Evolutionary conservation across 352 stramenopile genomes (phyloP), one percentile per base, ranked within the genome.

Genomic region (Phytophthora macrochlamydospora): DNA sequence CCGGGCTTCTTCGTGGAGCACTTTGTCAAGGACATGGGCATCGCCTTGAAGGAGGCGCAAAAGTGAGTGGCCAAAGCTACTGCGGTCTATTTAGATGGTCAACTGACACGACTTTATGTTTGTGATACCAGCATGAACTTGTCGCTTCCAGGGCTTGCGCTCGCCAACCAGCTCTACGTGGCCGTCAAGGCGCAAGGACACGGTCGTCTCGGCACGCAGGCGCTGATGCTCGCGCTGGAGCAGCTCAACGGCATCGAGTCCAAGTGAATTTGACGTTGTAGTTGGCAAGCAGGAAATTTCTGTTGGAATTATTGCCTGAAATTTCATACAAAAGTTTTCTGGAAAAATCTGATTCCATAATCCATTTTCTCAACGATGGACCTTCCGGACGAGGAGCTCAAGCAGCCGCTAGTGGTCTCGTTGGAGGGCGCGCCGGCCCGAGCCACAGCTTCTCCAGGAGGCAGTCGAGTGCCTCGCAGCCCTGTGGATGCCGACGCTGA

Each of bases 11-110:
- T 96, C 49, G 89, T 97, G 33, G 89, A 97, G 65, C 90, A 97
- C 61, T 97, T 96, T 50, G 61, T 97, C 49, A 97, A 97, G 59
- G 90, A 97, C 60, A 92, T 97, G 85, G 88, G 89, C n/a, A 97
- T 97, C 51, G 90, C 90, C 18, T 62, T 96, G 18, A 93, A 95
- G 59, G 89, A 96, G 52, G 88, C 89, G 0, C 74, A 94, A 44
- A 67, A 83, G 77, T 83, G 54, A 54, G 67, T 31, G 44, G 7
- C 29, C 24, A 37, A 4, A 28, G n/a, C 9, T 57, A 8, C 30
- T 24, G 40, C 4, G 45, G 35, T 12, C 8, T 51, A 8, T 45
- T 7, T 18, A 33, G 49, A 7, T 46, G 4, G 30, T 31, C 53
- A 56, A 28, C 30, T 55, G 12, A 58, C 32, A 2, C 46, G 51